Conservation (phyloP, 2,329 filamentous ascomycete genomes). For the Thielaviopsis punctulata region DNA sequence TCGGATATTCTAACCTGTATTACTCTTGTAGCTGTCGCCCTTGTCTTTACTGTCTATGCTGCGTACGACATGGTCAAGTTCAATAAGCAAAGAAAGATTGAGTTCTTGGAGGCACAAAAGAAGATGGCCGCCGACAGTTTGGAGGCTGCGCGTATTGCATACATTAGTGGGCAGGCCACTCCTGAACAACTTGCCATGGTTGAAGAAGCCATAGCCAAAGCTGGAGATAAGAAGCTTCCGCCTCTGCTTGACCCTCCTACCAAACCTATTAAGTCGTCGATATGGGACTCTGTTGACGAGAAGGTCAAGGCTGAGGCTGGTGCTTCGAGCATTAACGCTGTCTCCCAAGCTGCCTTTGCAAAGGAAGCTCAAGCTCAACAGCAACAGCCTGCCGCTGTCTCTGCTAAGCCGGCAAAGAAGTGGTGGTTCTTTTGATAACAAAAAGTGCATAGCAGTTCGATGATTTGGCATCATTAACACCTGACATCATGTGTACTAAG, state of each 20-base stretch:
- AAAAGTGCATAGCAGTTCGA: neutral
- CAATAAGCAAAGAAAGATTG: conserved; percentile 41
- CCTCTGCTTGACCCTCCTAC: conserved; percentile 31
- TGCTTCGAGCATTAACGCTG: neutral
- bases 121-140: conserved; percentile 36
- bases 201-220: conserved; percentile 36
- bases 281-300: conserved; percentile 13
- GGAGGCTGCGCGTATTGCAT: conserved; percentile 39
- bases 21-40: conserved; percentile 30
- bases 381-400: conserved; percentile 2
- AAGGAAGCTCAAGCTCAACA: conserved; percentile 1
- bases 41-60: conserved; percentile 39
- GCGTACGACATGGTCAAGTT: conserved; percentile 43
- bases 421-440: conserved; percentile 11
- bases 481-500: neutral
- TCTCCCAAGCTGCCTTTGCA: neutral
- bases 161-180: conserved; percentile 39
- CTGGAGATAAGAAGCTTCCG: conserved; percentile 32
- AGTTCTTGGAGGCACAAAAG: conserved; percentile 39
- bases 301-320: conserved; percentile 11
- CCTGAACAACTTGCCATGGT: conserved; percentile 39
- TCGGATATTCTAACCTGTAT: neutral
- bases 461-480: neutral
- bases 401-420: conserved; percentile 14
- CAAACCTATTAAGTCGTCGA: conserved; percentile 16